Evolutionary conservation across 2,329 filamentous ascomycete genomes (phyloP), one percentile per base, ranked within the genome.

Genomic region (Scedosporium aurantiacum): DNA sequence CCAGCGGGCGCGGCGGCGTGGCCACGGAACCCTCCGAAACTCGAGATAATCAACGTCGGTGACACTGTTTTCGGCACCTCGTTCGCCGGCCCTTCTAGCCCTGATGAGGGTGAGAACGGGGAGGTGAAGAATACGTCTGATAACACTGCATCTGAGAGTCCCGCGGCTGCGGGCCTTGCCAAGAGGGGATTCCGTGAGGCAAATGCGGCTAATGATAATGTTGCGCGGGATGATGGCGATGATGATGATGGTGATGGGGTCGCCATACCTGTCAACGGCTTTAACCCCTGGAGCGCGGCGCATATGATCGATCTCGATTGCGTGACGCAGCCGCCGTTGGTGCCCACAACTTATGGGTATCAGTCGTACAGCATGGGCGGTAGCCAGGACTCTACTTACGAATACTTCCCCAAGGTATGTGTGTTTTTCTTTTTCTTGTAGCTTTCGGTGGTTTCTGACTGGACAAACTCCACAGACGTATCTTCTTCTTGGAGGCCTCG

Each of bases 401-500:
- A 89, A 64, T 89, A 89, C 68, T 85, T 88, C 65, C 79, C 84
- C 62, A 88, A 88, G 71, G 76, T 78, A 70, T 61, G 67, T 61
- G 7, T 40, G 47, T 8, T 3, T 23, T 28, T 5, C 5, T 5
- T 5, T 2, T 37, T 32, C 25, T n/a, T n/a, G n/a, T n/a, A n/a
- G n/a, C n/a, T n/a, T n/a, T n/a, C n/a, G 2, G 4, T 16, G 28
- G 18, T 12, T 7, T 4, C 21, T 7, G 12, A 41, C 8, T 27
- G 47, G 16, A 60, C 47, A 25, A 6, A 10, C 43, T 85, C 2
- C 37, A 69, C 77, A 92, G 75, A 68, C 76, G 68, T 88, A 87
- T 68, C 75, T 94, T 12, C 80, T 96, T 4, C 81, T 96, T 2
- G 89, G 90, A 62, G 91, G 91, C 0, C 78, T 85, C 1, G 83